Evolutionary conservation across 73 alveolate species (phyloP).

Genomic region (Uronychia setigera): DNA sequence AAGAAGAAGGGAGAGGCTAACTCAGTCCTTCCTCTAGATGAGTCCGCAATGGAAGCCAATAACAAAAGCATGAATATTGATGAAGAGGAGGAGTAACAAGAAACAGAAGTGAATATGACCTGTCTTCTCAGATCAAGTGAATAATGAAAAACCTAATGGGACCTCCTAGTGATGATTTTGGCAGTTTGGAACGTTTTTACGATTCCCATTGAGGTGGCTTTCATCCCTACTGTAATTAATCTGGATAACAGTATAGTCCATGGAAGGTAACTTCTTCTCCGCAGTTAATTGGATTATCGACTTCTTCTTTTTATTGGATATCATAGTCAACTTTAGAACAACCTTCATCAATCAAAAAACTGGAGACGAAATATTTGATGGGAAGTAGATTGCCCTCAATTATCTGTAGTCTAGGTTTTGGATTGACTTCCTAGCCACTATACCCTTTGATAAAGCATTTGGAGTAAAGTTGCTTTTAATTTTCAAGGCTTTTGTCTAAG

Average conservation of each 20-base stretch:
- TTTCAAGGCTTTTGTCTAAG: background rate
- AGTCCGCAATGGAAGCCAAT: too few relatives aligned
- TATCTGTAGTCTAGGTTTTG: conserved; percentile 43
- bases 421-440: conserved; percentile 56
- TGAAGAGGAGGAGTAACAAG: background rate
- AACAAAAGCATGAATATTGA: background rate
- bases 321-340: conserved; percentile 43
- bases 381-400: conserved; percentile 28
- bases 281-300: conserved; percentile 23
- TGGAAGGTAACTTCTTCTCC: background rate
- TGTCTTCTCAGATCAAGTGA: background rate
- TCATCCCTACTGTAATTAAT: conserved; percentile 1
- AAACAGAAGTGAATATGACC: background rate
- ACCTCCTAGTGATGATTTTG: conserved; percentile 11
- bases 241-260: background rate
- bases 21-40: too few relatives aligned
- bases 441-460: conserved; percentile 36
- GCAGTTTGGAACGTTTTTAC: conserved; percentile 4
- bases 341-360: conserved; percentile 22
- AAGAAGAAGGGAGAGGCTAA: too few relatives aligned
- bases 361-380: conserved; percentile 39
- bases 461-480: background rate
- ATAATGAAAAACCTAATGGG: background rate
- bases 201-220: conserved; percentile 13
- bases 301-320: conserved; percentile 43